Conservation (phyloP, 108 stramenopile genomes). For the Halocafeteria seosinensis region DNA sequence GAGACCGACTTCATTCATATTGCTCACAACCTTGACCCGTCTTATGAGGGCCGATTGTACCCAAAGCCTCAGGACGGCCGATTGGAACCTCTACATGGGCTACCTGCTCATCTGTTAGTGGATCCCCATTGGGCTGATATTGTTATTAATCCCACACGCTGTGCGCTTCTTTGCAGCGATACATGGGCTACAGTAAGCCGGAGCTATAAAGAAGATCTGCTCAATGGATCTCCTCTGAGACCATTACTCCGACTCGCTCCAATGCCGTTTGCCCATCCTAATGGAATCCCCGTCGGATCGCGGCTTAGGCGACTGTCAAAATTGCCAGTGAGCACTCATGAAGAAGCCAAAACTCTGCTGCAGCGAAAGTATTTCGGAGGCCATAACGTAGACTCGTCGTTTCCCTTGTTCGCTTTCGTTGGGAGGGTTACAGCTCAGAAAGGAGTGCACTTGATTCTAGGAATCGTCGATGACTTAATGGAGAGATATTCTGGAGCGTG, state of each 20-base stretch:
- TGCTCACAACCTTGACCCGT: conserved; percentile 1
- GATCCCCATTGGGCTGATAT: neutral
- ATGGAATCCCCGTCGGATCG: neutral
- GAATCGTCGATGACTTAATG: neutral
- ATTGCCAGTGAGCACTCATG: neutral
- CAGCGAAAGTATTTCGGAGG: conserved; percentile 2
- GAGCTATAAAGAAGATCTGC: neutral
- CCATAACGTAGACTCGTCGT: neutral
- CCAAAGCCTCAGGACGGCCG: neutral
- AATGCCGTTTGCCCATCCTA: neutral
- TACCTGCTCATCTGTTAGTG: neutral
- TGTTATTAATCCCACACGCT: neutral
- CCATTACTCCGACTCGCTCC: neutral
- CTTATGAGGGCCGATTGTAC: conserved; percentile 1
- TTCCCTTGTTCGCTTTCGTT: neutral
- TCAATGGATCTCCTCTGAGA: neutral
- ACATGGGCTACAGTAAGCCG: neutral
- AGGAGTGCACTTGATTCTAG: neutral
- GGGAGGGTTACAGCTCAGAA: neutral
- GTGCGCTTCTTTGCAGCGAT: neutral
- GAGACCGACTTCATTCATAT: neutral
- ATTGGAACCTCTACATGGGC: neutral
- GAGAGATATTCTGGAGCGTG: neutral
- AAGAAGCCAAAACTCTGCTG: neutral
- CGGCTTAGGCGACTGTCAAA: neutral